Evolutionary conservation across 1,139 yeast genomes (phyloP), one percentile per base, ranked within the genome.

Genomic region (Keqinozyma sinolaborantium): DNA sequence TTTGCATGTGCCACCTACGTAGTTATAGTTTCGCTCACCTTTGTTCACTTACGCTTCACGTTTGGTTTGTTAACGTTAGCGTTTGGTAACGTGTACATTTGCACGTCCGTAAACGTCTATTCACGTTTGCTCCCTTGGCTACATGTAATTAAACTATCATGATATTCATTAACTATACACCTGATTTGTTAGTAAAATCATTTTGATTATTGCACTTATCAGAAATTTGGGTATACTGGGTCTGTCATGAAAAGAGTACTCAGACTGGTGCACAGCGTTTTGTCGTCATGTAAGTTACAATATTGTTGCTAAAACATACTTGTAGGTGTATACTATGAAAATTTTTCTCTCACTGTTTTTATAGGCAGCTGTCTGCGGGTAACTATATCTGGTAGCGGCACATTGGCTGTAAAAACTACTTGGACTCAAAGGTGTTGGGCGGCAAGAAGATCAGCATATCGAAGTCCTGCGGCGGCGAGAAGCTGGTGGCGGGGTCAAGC

Each of bases 181-280:
- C 33, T 30, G 21, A 14, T 21, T 24, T 28, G 35, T 35, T 33
- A 33, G 37, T 35, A 34, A 18, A 18, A 18, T 10, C n/a, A n/a
- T n/a, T n/a, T n/a, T n/a, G n/a, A 20, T 25, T 9, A 23, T 15
- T 23, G 20, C 26, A 32, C 31, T 31, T 44, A 47, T 65, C 72
- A 65, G 72, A 61, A 56, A 60, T 63, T 59, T 65, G 70, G 71
- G 72, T 64, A 60, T 64, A 65, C 70, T 63, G 60, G 59, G 64
- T 65, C 72, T 64, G 53, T 65, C 72, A 65, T 64, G 51, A 39
- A 51, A 39, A 50, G 66, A 61, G 69, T 61, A 60, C 65, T 65
- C 72, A 64, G 72, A 64, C 71, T 65, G 72, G 72, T 65, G 72
- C 72, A 65, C 72, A 65, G 72, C 72, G 67, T 61, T 57, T 62